phyloP scores from a whole-genome alignment of 441 rosid species.

The Mallotus repandus region DNA sequence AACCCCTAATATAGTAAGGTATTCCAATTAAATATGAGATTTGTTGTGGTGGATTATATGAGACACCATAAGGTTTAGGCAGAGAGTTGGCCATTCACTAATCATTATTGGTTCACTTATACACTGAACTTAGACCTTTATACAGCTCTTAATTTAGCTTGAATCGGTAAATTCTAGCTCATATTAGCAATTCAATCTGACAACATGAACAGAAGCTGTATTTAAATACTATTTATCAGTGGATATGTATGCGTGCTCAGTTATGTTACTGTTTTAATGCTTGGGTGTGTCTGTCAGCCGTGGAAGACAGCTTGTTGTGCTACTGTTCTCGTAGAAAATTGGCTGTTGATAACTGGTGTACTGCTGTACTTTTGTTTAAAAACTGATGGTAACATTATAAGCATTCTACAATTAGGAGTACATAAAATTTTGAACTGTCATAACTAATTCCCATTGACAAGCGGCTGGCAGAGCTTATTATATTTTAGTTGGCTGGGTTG shows the following conservation, averaged over 20 bases:
- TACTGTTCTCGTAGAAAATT: neutral
- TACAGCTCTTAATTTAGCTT: neutral
- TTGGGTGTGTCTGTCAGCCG: neutral
- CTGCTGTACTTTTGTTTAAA: neutral
- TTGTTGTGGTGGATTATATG: neutral
- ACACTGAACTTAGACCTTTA: neutral
- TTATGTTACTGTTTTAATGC: neutral
- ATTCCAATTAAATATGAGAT: neutral
- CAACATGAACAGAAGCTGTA: neutral
- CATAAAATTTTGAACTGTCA: neutral
- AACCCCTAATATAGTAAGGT: neutral
- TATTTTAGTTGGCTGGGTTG: neutral
- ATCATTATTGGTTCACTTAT: too few species aligned
- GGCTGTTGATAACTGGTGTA: neutral
- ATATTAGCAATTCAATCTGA: neutral
- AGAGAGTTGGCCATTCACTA: neutral
- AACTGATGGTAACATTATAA: neutral
- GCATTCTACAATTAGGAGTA: neutral
- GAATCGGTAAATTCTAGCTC: neutral
- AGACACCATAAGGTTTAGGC: neutral
- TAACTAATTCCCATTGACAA: neutral
- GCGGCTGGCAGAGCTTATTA: neutral
- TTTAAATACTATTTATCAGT: too few species aligned
- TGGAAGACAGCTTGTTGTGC: neutral
- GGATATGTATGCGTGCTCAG: neutral